Evolutionary conservation across 2,329 filamentous ascomycete genomes (phyloP).

Genomic region (Pseudomassariella vexata): DNA sequence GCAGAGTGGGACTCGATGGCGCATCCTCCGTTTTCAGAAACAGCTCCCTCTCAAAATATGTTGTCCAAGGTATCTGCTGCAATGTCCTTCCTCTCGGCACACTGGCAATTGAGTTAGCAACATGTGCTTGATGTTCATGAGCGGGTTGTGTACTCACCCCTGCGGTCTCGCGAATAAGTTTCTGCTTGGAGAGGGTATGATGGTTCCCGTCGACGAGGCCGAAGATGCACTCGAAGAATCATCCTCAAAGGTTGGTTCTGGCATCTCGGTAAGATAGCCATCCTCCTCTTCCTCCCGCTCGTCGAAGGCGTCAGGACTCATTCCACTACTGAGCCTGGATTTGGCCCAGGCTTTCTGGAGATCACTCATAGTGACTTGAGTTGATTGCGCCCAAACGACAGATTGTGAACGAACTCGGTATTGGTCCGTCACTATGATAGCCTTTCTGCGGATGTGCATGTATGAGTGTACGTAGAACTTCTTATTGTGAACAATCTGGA

Average conservation of each 20-base stretch:
- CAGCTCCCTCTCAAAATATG: slow-evolving; percentile 86
- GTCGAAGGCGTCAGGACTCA: slow-evolving; percentile 44
- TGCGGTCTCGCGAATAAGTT: slow-evolving; percentile 67
- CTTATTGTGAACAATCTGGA: no score
- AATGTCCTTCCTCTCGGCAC: slow-evolving; percentile 46
- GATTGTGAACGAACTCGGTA: no score
- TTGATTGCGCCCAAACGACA: no score
- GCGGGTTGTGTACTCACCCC: slow-evolving; percentile 43
- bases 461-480: no score
- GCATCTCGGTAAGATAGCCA: slow-evolving; percentile 34
- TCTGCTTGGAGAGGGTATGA: slow-evolving; percentile 71
- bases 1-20: slow-evolving; percentile 54
- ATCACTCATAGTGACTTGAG: slow-evolving; percentile 60
- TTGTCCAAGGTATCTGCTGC: slow-evolving; percentile 74
- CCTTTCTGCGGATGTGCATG: no score
- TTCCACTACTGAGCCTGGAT: slow-evolving; percentile 53
- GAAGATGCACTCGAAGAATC: slow-evolving; percentile 75
- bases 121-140: background rate
- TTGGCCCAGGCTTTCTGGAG: slow-evolving; percentile 75
- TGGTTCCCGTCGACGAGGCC: slow-evolving; percentile 88
- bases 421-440: no score
- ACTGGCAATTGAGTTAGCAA: slow-evolving; percentile 23
- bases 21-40: slow-evolving; percentile 52
- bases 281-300: slow-evolving; percentile 40
- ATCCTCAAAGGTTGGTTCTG: slow-evolving; percentile 47